A percentile compares a stretch with the other conserved stretches of the same genome.
Conservation (phyloP, 768 basidiomycete genomes). For the Russula griseocarnosa region DNA sequence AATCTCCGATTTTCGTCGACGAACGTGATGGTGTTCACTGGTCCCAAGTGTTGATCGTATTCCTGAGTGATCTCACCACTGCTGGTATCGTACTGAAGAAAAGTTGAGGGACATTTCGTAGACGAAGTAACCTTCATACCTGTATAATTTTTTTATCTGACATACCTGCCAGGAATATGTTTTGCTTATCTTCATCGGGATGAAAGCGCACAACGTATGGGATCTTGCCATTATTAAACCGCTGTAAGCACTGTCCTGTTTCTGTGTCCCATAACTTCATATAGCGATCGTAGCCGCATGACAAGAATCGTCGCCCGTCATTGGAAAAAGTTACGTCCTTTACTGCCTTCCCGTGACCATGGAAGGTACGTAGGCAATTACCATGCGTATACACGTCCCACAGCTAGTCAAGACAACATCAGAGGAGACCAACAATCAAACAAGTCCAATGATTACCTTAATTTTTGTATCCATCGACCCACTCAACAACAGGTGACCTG, state of each 20-base stretch:
- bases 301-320: slow-evolving; percentile 83
- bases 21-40: slow-evolving; percentile 98
- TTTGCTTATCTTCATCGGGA: slow-evolving; percentile 92
- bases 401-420: slow-evolving; percentile 47
- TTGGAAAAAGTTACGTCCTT: slow-evolving; percentile 97
- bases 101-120: slow-evolving; percentile 16
- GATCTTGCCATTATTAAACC: slow-evolving; percentile 96
- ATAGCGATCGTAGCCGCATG: slow-evolving; percentile 91
- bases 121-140: slow-evolving; percentile 42
- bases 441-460: slow-evolving; percentile 54
- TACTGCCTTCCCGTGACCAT: slow-evolving; percentile 94
- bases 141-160: slow-evolving; percentile 99
- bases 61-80: slow-evolving; percentile 95
- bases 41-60: slow-evolving; percentile 97
- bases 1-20: slow-evolving; percentile 97
- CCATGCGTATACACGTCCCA: slow-evolving; percentile 98
- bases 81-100: slow-evolving; percentile 83
- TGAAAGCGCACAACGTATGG: slow-evolving; percentile 95
- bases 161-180: slow-evolving; percentile 98
- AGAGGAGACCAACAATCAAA: neutral
- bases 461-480: slow-evolving; percentile 99
- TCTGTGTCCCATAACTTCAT: slow-evolving; percentile 99
- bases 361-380: slow-evolving; percentile 94
- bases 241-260: slow-evolving; percentile 94
- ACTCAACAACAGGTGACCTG: slow-evolving; percentile 88